Evolutionary conservation across 352 stramenopile genomes (phyloP).

Genomic region (Pythium monospermum): DNA sequence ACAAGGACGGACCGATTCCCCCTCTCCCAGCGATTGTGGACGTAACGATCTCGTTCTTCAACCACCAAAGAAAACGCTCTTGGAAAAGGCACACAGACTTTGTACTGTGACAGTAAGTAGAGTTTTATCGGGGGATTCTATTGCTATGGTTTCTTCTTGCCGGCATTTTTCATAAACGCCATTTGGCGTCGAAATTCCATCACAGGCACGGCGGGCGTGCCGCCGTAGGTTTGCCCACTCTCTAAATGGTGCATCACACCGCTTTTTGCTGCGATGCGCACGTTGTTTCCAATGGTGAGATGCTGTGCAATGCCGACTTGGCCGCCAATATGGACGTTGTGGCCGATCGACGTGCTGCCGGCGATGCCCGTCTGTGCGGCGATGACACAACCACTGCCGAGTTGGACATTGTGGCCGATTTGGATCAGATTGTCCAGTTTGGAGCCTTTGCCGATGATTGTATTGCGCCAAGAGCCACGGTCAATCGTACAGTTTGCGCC

Average conservation of each 20-base stretch:
- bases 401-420: conserved; percentile 83
- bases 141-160: conserved; percentile 30
- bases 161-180: conserved; percentile 37
- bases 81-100: conserved; percentile 38
- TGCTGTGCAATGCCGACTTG: conserved; percentile 85
- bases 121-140: neutral
- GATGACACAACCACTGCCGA: conserved; percentile 67
- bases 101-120: conserved; percentile 1
- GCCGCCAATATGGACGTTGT: conserved; percentile 72
- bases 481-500: conserved; percentile 80
- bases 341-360: conserved; percentile 70
- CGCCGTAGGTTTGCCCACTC: conserved; percentile 54
- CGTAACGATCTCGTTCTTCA: conserved; percentile 49
- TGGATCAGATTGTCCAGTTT: conserved; percentile 88
- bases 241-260: conserved; percentile 74
- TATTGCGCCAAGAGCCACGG: conserved; percentile 82
- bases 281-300: conserved; percentile 69
- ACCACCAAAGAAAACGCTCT: conserved; percentile 28
- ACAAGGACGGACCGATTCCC: no score
- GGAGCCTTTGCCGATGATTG: conserved; percentile 55
- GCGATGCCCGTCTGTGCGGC: conserved; percentile 80
- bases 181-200: conserved; percentile 80
- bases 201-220: conserved; percentile 66
- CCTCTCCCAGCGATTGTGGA: no score
- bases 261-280: conserved; percentile 82